phyloP scores from a whole-genome alignment of 2,329 filamentous ascomycete genomes.

The Sclerotinia nivalis region DNA sequence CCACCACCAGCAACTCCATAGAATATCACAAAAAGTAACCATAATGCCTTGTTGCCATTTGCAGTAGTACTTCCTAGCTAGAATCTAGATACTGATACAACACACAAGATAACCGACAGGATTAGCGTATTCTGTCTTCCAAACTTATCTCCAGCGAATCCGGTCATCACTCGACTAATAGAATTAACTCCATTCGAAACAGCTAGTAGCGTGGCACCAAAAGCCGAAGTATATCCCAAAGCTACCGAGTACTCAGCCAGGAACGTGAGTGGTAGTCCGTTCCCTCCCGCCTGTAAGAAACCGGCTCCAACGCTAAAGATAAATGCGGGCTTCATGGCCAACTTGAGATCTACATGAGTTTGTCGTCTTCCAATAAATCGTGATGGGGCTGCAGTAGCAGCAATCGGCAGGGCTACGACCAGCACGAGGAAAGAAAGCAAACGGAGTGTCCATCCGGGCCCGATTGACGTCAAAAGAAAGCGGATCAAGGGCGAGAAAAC shows the following conservation, averaged over 20 bases:
- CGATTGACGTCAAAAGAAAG: slow-evolving; percentile 46
- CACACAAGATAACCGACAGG: slow-evolving; percentile 44
- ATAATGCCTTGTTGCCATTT: slow-evolving; percentile 40
- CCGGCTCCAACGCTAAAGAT: slow-evolving; percentile 46
- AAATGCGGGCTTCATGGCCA: slow-evolving; percentile 46
- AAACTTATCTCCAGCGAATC: slow-evolving; percentile 49
- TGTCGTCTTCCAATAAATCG: slow-evolving; percentile 43
- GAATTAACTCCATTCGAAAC: slow-evolving; percentile 50
- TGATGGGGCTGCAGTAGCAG: slow-evolving; percentile 45
- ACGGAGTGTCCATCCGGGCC: slow-evolving; percentile 49
- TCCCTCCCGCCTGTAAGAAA: slow-evolving; percentile 47
- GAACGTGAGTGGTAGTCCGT: slow-evolving; percentile 51
- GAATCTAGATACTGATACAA: slow-evolving; percentile 43
- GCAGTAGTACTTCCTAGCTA: slow-evolving; percentile 42
- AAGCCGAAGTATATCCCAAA: slow-evolving; percentile 46
- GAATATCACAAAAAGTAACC: slow-evolving; percentile 47
- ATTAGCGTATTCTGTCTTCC: slow-evolving; percentile 52
- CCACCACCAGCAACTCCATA: slow-evolving; percentile 49
- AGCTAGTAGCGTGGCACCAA: slow-evolving; percentile 49
- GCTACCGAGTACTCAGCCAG: slow-evolving; percentile 50
- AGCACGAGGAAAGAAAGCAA: slow-evolving; percentile 45
- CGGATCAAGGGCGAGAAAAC: slow-evolving; percentile 46
- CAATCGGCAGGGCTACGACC: slow-evolving; percentile 45
- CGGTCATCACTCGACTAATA: slow-evolving; percentile 47
- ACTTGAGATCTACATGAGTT: slow-evolving; percentile 44